These are phyloP conservation scores for Leccinellum rugosiceps DNA, from an alignment of 768 basidiomycete species.

Conservation along the genomic window DNA sequence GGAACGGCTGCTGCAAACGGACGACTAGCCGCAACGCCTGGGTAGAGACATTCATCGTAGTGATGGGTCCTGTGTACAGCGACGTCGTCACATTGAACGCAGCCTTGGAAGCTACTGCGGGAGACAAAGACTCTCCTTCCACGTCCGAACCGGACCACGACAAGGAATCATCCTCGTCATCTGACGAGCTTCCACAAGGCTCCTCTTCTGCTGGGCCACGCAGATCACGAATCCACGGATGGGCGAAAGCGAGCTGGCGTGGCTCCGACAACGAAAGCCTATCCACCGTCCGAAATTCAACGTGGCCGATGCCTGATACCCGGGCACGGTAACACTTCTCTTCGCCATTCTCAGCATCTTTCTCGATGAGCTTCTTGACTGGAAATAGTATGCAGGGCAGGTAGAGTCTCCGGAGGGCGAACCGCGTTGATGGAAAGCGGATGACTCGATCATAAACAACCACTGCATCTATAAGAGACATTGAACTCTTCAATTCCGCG, in stretches of 20 bases:
- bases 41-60: background rate
- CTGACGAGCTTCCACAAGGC: background rate
- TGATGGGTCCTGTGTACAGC: too few species aligned
- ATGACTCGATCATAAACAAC: background rate
- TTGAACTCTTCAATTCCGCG: background rate
- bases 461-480: background rate
- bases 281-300: slow-evolving; percentile 1
- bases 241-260: background rate
- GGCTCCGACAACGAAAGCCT: background rate
- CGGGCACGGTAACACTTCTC: background rate
- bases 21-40: slow-evolving; percentile 4
- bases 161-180: background rate
- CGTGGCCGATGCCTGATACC: background rate
- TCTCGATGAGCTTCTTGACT: background rate
- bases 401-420: background rate
- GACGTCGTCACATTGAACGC: background rate
- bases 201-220: background rate
- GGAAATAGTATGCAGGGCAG: slow-evolving; percentile 11
- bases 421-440: background rate
- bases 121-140: background rate
- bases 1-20: slow-evolving; percentile 9
- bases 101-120: too few species aligned
- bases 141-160: too few species aligned
- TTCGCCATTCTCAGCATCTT: background rate
- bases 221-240: slow-evolving; percentile 14